phyloP scores from a whole-genome alignment of 805 yeast species.

The Spathaspora arborariae region DNA sequence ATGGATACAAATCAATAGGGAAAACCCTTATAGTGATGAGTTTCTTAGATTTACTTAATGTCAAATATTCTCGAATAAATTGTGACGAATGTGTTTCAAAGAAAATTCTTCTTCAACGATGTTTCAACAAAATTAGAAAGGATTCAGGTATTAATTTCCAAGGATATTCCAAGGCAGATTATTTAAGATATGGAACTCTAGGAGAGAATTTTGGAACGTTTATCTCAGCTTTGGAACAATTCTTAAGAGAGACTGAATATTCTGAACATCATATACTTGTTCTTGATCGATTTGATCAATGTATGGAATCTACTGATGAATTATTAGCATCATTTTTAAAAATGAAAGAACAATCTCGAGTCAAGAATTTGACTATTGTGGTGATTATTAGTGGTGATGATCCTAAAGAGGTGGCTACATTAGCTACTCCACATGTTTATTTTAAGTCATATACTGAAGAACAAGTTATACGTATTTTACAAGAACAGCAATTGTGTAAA shows the following conservation, averaged over 20 bases:
- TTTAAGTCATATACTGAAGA: constrained; percentile 36
- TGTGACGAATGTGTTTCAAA: constrained; percentile 45
- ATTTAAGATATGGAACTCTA: constrained; percentile 18
- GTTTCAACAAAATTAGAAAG: constrained; percentile 32
- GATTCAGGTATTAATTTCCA: constrained; percentile 24
- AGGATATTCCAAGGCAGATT: neutral
- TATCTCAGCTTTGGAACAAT: constrained; percentile 36
- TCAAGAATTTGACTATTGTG: constrained; percentile 32
- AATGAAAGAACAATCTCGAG: constrained; percentile 39
- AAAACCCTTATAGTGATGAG: constrained; percentile 37
- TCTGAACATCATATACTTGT: constrained; percentile 39
- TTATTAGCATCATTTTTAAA: constrained; percentile 37
- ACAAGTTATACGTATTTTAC: constrained; percentile 36
- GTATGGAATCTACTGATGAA: constrained; percentile 40
- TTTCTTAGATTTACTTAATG: constrained; percentile 25
- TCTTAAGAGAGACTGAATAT: constrained; percentile 27
- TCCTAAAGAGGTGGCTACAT: constrained; percentile 33
- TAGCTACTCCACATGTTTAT: constrained; percentile 36
- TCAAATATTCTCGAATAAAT: constrained; percentile 28
- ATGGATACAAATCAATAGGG: constrained; percentile 49
- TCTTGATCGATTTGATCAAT: constrained; percentile 45
- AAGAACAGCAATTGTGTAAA: constrained; percentile 21
- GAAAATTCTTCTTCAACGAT: constrained; percentile 38
- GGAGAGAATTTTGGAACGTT: constrained; percentile 43
- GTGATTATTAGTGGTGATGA: constrained; percentile 40